Base-by-base conservation (phyloP, 345 rosid genomes). In the Rubroshorea leprosula region DNA sequence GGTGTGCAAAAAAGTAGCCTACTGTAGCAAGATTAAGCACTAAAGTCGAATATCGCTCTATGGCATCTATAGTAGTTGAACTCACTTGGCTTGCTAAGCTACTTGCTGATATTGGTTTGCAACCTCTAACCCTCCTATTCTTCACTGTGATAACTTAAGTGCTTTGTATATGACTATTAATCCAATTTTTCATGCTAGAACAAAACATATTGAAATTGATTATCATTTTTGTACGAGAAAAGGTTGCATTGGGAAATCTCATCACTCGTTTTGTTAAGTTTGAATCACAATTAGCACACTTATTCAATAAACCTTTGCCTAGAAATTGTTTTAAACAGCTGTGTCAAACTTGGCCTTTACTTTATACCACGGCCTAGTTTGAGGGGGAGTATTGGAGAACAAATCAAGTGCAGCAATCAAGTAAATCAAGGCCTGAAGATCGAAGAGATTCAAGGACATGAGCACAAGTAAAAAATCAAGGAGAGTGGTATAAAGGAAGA, bases 11-110 rank as follows among this genome's bases (percentile, higher is more conserved):
- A 1, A 29, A 25, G 6, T 49, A 61, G 0, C 47, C 15, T 0
- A 31, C 49, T 4, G 23, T 51, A 0, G 25, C 57, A 0, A 20
- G 48, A 4, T 61, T 49, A 3, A 49, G 48, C 8, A 13, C 57
- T 3, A 48, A 61, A 8, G 56, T 49, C 0, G 57, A 61, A 22
- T 61, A 61, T 8, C n/a, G n/a, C n/a, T n/a, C n/a, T n/a, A n/a
- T n/a, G n/a, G n/a, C n/a, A n/a, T n/a, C n/a, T n/a, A n/a, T 11
- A 0, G 26, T 27, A 0, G 23, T 43, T 44, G 10, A 45, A 25
- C 4, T 23, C 6, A 58, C 43, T 0, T 58, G 62, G 53, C 7
- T 58, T 1, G 9, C 2, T 13, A 43, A n/a, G 0, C 4, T 46
- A 3, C 18, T 26, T 12, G 11, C 6, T 8, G 53, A 58, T 13